Base-by-base conservation (phyloP, 257 asterid species). In the Dorcoceras hygrometricum region DNA sequence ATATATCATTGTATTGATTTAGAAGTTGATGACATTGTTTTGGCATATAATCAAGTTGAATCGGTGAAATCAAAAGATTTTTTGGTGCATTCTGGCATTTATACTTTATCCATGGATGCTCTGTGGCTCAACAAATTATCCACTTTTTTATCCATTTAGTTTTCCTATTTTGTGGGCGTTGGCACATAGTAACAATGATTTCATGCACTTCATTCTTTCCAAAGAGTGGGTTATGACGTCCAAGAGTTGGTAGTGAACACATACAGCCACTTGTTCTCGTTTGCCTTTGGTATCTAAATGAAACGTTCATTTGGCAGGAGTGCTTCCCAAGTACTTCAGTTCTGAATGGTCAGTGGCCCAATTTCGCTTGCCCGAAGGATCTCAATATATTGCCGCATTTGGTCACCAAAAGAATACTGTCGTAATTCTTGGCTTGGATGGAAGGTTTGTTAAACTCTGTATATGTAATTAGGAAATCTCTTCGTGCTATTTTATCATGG, bases 341-440 rank as follows among this genome's bases (percentile, higher is more conserved):
- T 92, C 98, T 25, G 95, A 92, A 70, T 87, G 98, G 97, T 89
- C 98, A 50, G 93, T 92, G 36, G 97, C 98, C 23, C 96, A 89
- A 80, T 92, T 89, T 59, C 97, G 95, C 10, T 75, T 92, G 77
- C 89, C 80, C 20, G 98, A 92, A 84, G 97, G 96, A 70, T 79
- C 81, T 54, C 93, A 77, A 79, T 80, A 85, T 62, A 71, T 84
- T 65, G 98, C 84, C 71, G 96, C 96, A 25, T 91, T 92, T 74
- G 98, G 98, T 57, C 95, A 89, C 79, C 92, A 86, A 75, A 87
- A 86, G 77, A 87, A 89, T 69, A 89, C 96, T 4, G 84, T 89
- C 62, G 85, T 87, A 28, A 84, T 92, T 78, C 91, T 92, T 71
- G 96, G 97, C 85, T 76, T 87, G 84, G 95, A 92, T 84, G 98